Base-by-base conservation (phyloP, 2,329 filamentous ascomycete species). In the Verticillium nubilum region DNA sequence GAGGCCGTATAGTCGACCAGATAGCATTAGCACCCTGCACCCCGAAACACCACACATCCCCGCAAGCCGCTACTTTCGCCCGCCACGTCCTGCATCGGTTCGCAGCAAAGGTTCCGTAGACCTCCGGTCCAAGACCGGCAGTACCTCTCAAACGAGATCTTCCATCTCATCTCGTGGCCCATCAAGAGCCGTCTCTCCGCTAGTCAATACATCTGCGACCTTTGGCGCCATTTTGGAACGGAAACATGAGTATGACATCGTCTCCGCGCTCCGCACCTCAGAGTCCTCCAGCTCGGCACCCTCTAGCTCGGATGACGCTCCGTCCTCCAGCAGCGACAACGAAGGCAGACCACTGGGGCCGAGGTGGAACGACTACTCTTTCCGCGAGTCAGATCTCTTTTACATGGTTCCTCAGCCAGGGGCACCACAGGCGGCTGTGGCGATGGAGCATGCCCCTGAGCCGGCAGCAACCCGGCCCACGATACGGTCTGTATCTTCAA, bases 361-460 rank as follows among this genome's bases (percentile, higher is more conserved):
- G 26, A 60, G 66, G 7, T 68, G 67, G 57, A 66, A 67, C 7
- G 73, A 75, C 57, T 75, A 75, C 47, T 73, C 72, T 0, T 70
- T 75, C 23, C 68, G 73, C 12, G 73, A 75, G 58, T 67, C 69
- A 0, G 73, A 75, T 53, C 61, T 73, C 10, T 74, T 71, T 53
- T 75, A 74, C 52, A 53, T 57, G 19, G 52, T 31, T 5, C 58
- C 61, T 12, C 54, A 37, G 12, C 56, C 56, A 25, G 25, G 29
- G n/a, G 33, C 54, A 15, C 7, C 54, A 26, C 23, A 37, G 19
- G 54, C 7, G 31, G 54, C 12, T 25, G 7, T 42, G 13, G 31
- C n/a, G 13, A n/a, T 19, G 23, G 4, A 27, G 12, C 31, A 25
- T 15, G 15, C 28, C 9, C 3, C 53, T 4, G 19, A 26, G 4